A percentile compares a stretch with the other conserved stretches of the same genome.
Evolutionary conservation across 2,329 filamentous ascomycete species (phyloP).

Genomic region (Blastomyces percursus): DNA sequence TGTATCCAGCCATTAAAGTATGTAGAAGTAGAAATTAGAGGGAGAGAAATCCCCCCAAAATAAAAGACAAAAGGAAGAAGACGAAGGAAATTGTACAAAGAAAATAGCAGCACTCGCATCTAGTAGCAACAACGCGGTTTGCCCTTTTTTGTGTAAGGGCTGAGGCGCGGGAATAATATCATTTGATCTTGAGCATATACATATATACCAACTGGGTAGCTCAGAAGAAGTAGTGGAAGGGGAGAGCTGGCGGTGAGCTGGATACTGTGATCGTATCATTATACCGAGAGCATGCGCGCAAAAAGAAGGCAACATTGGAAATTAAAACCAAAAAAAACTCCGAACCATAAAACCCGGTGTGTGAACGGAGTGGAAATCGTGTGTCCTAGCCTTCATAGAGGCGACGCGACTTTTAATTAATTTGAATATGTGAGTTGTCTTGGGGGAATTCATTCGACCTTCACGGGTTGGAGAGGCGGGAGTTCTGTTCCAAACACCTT

Average conservation of each 20-base stretch:
- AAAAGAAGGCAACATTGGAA: background rate
- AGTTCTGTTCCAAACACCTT: constrained; percentile 82
- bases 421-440: background rate
- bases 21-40: background rate
- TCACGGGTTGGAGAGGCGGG: constrained; percentile 27
- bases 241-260: background rate
- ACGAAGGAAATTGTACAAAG: background rate
- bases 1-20: background rate
- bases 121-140: background rate
- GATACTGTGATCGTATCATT: background rate
- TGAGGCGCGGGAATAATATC: background rate
- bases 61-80: background rate
- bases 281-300: background rate
- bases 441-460: constrained; percentile 23
- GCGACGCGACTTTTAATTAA: too few relatives aligned
- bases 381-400: background rate
- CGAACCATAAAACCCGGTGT: background rate
- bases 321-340: background rate
- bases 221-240: background rate
- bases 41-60: background rate
- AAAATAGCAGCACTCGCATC: background rate
- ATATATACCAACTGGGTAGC: background rate
- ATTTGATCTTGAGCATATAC: background rate
- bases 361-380: background rate
- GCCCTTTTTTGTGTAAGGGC: background rate